Conservation (phyloP, 495 filamentous ascomycete genomes). For the Penicillium diatomitis region DNA sequence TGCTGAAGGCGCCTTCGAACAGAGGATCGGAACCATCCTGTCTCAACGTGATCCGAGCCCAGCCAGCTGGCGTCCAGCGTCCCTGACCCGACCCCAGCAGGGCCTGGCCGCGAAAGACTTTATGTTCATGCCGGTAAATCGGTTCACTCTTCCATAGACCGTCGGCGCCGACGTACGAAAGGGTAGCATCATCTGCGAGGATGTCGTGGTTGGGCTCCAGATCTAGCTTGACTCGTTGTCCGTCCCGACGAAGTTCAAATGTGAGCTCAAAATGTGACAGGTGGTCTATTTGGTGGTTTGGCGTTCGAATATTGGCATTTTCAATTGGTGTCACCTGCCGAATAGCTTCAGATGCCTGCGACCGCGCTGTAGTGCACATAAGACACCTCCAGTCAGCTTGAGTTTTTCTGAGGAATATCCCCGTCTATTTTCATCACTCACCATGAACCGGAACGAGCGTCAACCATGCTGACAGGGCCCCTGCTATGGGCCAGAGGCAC, state of each 20-base stretch:
- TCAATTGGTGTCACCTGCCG: conserved; percentile 64
- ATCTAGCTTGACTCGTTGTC: conserved; percentile 64
- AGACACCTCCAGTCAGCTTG: too few relatives aligned
- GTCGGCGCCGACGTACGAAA: conserved; percentile 62
- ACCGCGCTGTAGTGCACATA: conserved; percentile 44
- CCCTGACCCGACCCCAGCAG: conserved; percentile 55
- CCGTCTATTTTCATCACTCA: not conserved
- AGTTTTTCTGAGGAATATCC: too few relatives aligned
- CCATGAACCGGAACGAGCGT: conserved; percentile 7
- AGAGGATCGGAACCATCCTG: conserved; percentile 69
- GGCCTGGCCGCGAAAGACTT: conserved; percentile 73
- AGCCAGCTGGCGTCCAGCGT: conserved; percentile 74
- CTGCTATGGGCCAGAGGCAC: conserved; percentile 11
- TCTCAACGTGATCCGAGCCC: conserved; percentile 70
- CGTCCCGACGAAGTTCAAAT: conserved; percentile 60
- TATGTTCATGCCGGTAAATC: conserved; percentile 62
- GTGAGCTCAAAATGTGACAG: conserved; percentile 72
- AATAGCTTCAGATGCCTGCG: conserved; percentile 66
- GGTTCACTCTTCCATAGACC: conserved; percentile 55
- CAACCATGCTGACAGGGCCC: conserved; percentile 12
- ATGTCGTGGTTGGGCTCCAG: conserved; percentile 93
- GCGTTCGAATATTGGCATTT: conserved; percentile 66
- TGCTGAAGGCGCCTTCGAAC: conserved; percentile 84
- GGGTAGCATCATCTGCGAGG: conserved; percentile 60
- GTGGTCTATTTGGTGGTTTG: conserved; percentile 68